Evolutionary conservation across 1,284 basidiomycete species (phyloP).

Genomic region (Rhodotorula sp.): DNA sequence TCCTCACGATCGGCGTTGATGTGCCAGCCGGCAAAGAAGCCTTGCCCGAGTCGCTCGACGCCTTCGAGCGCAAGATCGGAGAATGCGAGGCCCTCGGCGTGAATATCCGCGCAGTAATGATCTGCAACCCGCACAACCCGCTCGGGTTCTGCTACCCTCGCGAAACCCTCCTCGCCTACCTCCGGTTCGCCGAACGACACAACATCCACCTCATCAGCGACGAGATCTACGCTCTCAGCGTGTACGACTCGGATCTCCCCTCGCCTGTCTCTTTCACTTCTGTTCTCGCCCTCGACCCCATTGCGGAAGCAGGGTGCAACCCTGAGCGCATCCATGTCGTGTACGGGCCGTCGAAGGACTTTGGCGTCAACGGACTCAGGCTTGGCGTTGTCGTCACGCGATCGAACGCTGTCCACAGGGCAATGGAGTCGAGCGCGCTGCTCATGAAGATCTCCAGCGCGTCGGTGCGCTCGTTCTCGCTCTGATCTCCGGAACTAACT

Average conservation of each 20-base stretch:
- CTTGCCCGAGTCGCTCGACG: conserved; percentile 15
- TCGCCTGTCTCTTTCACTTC: conserved; percentile 50
- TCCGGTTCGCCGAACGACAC: conserved; percentile 51
- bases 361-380: conserved; percentile 53
- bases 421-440: conserved; percentile 24
- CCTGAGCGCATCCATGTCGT: conserved; percentile 49
- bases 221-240: conserved; percentile 50
- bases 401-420: conserved; percentile 49
- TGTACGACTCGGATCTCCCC: conserved; percentile 21
- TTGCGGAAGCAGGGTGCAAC: conserved; percentile 51
- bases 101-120: conserved; percentile 43
- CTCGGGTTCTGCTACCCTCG: conserved; percentile 49
- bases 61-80: conserved; percentile 26
- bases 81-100: background rate
- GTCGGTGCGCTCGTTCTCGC: conserved; percentile 14
- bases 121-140: conserved; percentile 55
- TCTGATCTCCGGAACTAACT: background rate
- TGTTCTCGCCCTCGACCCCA: conserved; percentile 51
- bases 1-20: conserved; percentile 47
- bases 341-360: conserved; percentile 50
- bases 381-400: conserved; percentile 52
- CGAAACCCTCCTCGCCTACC: conserved; percentile 51
- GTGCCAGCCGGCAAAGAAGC: conserved; percentile 29
- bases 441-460: conserved; percentile 41
- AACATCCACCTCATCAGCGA: conserved; percentile 53